Conservation (phyloP, 495 filamentous ascomycete genomes). For the Astrothelium macrocarpum region DNA sequence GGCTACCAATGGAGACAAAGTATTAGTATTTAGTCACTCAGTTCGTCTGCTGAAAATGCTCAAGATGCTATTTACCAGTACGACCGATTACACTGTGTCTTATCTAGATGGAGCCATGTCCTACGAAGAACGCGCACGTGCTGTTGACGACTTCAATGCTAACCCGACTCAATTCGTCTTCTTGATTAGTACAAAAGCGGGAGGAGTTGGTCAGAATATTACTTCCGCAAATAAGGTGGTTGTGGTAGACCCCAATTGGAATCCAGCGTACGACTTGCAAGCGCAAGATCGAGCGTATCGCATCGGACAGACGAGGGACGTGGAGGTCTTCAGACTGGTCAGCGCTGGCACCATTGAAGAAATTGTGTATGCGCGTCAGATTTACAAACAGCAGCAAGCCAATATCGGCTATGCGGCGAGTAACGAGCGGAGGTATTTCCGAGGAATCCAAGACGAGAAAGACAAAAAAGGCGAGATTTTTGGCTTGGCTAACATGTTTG, state of each 20-base stretch:
- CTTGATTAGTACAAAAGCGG: constrained; percentile 86
- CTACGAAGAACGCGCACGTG: constrained; percentile 69
- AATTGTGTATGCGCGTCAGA: constrained; percentile 92
- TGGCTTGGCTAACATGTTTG: constrained; percentile 78
- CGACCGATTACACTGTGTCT: constrained; percentile 73
- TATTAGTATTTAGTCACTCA: constrained; percentile 83
- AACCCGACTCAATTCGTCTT: constrained; percentile 88
- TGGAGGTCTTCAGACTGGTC: constrained; percentile 94
- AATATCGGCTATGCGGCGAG: constrained; percentile 95
- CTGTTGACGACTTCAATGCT: constrained; percentile 86
- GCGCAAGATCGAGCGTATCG: constrained; percentile 95
- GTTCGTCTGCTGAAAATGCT: constrained; percentile 81
- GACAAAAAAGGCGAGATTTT: constrained; percentile 89
- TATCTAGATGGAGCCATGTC: constrained; percentile 83
- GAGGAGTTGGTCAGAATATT: constrained; percentile 87
- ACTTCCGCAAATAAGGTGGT: constrained; percentile 98
- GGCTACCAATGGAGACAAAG: constrained; percentile 85
- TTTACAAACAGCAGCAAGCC: constrained; percentile 98
- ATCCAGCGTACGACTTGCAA: constrained; percentile 85
- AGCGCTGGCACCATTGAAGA: constrained; percentile 92
- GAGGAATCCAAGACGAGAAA: constrained; percentile 77
- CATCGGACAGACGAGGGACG: constrained; percentile 85
- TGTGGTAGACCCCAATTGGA: constrained; percentile 96
- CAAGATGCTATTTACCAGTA: constrained; percentile 75
- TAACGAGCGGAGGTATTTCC: constrained; percentile 88